A percentile compares a stretch with the other conserved stretches of the same genome.
Evolutionary conservation across 1,284 basidiomycete species (phyloP).

Genomic region (Violaceomyces palustris): DNA sequence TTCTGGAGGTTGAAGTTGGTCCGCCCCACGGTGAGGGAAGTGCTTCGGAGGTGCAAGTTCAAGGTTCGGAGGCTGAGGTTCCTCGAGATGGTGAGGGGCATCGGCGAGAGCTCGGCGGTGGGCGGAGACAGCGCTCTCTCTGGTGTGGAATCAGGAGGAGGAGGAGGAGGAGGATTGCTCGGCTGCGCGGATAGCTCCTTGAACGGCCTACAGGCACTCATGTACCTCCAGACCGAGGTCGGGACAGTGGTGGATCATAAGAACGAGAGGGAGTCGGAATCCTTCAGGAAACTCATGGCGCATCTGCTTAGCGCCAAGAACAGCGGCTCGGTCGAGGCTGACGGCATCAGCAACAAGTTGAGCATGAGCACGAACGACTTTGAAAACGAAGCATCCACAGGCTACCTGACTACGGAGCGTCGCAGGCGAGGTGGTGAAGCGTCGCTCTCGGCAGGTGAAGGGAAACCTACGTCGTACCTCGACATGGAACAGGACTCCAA

Average conservation of each 20-base stretch:
- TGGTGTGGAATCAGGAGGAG: too few species aligned
- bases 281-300: conserved; percentile 51
- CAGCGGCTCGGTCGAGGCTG: not conserved
- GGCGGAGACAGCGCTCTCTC: not conserved
- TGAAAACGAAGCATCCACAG: too few species aligned
- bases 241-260: conserved; percentile 49
- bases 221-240: conserved; percentile 52
- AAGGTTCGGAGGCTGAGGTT: conserved; percentile 50
- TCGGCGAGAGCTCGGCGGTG: not conserved
- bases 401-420: too few species aligned
- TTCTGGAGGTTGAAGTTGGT: conserved; percentile 49
- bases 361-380: too few species aligned
- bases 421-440: too few species aligned
- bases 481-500: too few species aligned
- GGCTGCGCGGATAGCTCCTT: not conserved
- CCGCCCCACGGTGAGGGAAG: conserved; percentile 46
- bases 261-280: conserved; percentile 39
- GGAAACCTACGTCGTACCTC: too few species aligned
- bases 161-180: too few species aligned
- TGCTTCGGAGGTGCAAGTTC: conserved; percentile 49
- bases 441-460: too few species aligned
- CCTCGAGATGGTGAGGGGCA: conserved; percentile 31
- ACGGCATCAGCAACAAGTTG: too few species aligned
- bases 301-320: conserved; percentile 31
- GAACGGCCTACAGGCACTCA: conserved; percentile 44